Base-by-base conservation (phyloP, 495 filamentous ascomycete genomes). In the Hyaloscypha variabilis region DNA sequence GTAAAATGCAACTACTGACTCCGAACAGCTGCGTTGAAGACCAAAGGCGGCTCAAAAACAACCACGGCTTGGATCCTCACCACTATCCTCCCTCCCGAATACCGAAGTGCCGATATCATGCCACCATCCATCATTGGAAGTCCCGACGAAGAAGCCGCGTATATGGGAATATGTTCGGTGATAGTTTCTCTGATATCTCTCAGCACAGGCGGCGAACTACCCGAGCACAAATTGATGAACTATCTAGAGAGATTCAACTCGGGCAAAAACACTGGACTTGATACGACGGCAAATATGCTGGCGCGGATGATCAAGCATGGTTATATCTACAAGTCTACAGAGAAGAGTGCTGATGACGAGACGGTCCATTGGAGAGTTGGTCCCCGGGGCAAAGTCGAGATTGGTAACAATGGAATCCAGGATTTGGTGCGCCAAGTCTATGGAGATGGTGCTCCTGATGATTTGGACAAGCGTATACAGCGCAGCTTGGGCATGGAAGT, bases 301-400 rank as follows among this genome's bases (percentile, higher is more conserved):
- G 82, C 88, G 65, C 84, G 87, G 51, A 89, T 98, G 77, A 79
- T 87, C 53, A 90, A 83, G 65, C 91, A 98, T 51, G 91, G 91
- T 0, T 99, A 98, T 71, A 76, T 99, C 1, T 79, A 91, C 28
- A 90, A 85, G 63, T 82, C 87, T n/a, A 82, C 85, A 55, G 90
- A 93, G 59, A 84, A 84, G 36, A 78, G 81, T 6, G 81, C 79
- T 1, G 89, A 88, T n/a, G 90, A 93, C 24, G 92, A 96, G 63
- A 75, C 82, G 5, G 82, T 91, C 11, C 91, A 90, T 58, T 97
- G 88, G 78, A 84, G 90, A 64, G 83, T 96, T 28, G 93, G 93
- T 3, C 89, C 91, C 31, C 82, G 95, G 36, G 95, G 93, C 17
- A 97, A 91, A 77, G 79, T 91, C 14, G 95, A 99, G 73, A 88